Evolutionary conservation across 768 basidiomycete species (phyloP), one percentile per base, ranked within the genome.

Genomic region (Heimioporus sp.): DNA sequence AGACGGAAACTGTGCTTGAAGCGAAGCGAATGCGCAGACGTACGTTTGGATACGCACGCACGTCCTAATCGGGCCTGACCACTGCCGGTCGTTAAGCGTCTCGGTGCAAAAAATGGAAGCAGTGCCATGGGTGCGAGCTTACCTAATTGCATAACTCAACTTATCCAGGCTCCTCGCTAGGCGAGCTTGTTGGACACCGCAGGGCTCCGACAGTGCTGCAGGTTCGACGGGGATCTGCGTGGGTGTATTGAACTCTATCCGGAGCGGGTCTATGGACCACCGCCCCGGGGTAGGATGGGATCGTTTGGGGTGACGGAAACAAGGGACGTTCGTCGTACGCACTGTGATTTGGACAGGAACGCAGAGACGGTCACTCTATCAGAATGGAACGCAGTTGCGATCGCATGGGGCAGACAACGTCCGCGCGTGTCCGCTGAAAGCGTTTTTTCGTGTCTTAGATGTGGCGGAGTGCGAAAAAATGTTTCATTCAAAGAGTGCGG

Each of bases 51-150:
- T 43, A 37, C 46, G 45, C 52, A 39, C 5, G 43, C 52, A 39
- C 5, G 43, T 54, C 48, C 51, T 50, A 48, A 57, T 57, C 48
- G 30, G 52, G 53, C 19, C 48, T 48, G 44, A 49, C 43, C 15
- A 7, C 44, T 44, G 42, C 49, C 54, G 46, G 61, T 55, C 15
- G 58, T 60, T 54, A 54, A 57, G 55, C 67, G 56, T 61, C 63
- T 58, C 50, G 58, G 66, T 56, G 60, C 47, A 43, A 58, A 49
- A 59, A 66, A 70, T 54, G 68, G 59, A 65, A 66, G 68, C 58
- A 48, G 54, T 37, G 44, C 15, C 49, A 49, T 40, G 44, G 49
- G 50, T 17, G 15, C 24, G 24, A 45, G 54, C 40, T 65, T 65
- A 63, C 46, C 15, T 65, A 65, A 67, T 64, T 46, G 39, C 42